Evolutionary conservation across 495 filamentous ascomycete genomes (phyloP).

Genomic region (Aspergillus homomorphus): DNA sequence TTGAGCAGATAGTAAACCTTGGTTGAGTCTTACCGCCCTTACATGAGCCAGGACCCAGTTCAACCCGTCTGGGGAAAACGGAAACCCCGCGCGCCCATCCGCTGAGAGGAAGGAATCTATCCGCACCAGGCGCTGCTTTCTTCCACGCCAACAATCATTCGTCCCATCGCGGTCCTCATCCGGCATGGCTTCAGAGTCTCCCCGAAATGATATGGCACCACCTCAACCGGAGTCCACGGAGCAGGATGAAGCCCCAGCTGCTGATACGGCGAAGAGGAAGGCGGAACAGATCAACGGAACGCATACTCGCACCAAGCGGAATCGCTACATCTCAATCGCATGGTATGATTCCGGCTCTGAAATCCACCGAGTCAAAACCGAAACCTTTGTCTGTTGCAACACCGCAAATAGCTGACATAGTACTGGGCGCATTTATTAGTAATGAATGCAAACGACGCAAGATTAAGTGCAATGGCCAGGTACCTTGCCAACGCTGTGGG

Average conservation of each 20-base stretch:
- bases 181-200: conserved; percentile 42
- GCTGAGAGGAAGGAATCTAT: conserved; percentile 37
- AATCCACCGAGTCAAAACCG: conserved; percentile 1
- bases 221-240: conserved; percentile 26
- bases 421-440: conserved; percentile 22
- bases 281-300: conserved; percentile 48
- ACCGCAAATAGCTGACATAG: background rate
- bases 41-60: background rate
- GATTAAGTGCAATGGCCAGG: conserved; percentile 93
- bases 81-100: conserved; percentile 34
- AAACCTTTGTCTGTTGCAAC: background rate
- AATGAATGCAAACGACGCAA: conserved; percentile 94
- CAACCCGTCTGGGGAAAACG: conserved; percentile 35
- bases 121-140: conserved; percentile 34
- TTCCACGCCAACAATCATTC: conserved; percentile 14
- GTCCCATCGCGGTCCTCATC: conserved; percentile 3
- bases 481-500: conserved; percentile 83
- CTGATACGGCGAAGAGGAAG: conserved; percentile 45
- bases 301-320: conserved; percentile 52
- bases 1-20: background rate
- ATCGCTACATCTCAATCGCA: conserved; percentile 87
- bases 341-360: conserved; percentile 55
- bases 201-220: conserved; percentile 29
- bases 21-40: background rate
- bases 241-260: conserved; percentile 21